Evolutionary conservation across 73 alveolate genomes (phyloP), one percentile per base, ranked within the genome.

Genomic region (Diophrys appendiculata): DNA sequence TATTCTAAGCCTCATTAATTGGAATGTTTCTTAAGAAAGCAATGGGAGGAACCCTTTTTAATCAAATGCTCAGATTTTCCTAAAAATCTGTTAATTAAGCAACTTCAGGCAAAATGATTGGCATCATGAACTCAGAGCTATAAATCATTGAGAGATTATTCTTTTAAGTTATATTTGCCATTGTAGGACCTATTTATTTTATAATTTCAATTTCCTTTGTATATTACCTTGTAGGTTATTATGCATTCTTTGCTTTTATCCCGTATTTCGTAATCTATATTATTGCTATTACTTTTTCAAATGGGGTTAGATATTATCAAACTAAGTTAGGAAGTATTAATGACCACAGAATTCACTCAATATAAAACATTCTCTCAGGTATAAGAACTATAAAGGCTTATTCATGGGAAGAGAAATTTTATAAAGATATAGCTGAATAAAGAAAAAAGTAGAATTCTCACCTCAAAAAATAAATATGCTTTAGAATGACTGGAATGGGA

Each of bases 301-400:
- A 43, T 43, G n/a, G 5, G 18, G 60, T 43, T 18, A 43, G 60
- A 43, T 18, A 11, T 18, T 43, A 43, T 18, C 60, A 43, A 43
- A 11, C 60, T 43, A 43, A 43, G 18, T 11, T 43, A 43, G 60
- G 60, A 11, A 5, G 18, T 18, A 43, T 43, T 18, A 43, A 43
- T 43, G 85, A 76, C 22, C 29, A 64, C 31, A 26, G 85, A 30
- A n/a, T 33, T 23, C 29, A 65, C 2, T 0, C 33, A 14, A 65
- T 65, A 13, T 23, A 29, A 25, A 60, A 76, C 25, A 22, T 31
- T 32, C 33, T 76, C 52, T n/a, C 22, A 11, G 85, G 85, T 31
- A 65, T 76, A 0, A 76, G 85, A 34, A 76, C 85, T 0, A 76
- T 76, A 22, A 76, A 76, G 33, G 8, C 55, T 22, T 76, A 64